Evolutionary conservation across 176 grass and related monocot genomes (phyloP), one percentile per base, ranked within the genome.

Genomic region (Oryza meyeriana): DNA sequence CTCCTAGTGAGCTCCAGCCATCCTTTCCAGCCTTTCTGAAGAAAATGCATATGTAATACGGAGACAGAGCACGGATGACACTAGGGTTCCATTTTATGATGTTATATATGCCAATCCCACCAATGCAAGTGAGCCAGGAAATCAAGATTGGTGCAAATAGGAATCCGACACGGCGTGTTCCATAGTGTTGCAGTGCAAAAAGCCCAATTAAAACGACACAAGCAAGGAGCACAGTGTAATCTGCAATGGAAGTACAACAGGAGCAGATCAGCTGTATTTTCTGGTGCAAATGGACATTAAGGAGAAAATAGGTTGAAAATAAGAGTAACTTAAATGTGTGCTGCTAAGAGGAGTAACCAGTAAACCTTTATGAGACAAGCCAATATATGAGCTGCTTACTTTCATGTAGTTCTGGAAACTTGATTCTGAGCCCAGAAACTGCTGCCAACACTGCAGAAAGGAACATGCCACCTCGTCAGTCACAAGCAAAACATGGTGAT

Each of bases 11-110:
- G 63, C 89, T 92, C 92, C 92, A 97, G 6, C 94, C 94, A 67
- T 94, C 94, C 84, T 85, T 94, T 50, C 94, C 94, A 32, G 94
- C 42, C 79, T 94, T 90, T 45, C 68, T 93, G 69, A 98, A 98
- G 86, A 98, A 98, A 48, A 88, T 84, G 83, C 93, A 98, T 36
- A 98, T 88, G 72, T 90, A 95, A 62, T 98, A 94, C 1, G 95
- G 95, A 26, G 90, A 98, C 4, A 95, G 84, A 79, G 95, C 95
- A 75, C 87, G 87, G 34, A 93, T 55, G 16, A 94, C 92, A 79
- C 62, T 39, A 61, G 88, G 84, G 20, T 98, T 98, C 95, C 95
- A 98, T 79, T 84, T 93, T 12, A 79, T n/a, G 61, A 89, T 91
- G 82, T 98, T 98, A 77, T 95, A 98, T 59, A 90, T 87, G 69